Base-by-base conservation (phyloP, 768 basidiomycete species). In the Mrakia gelida region DNA sequence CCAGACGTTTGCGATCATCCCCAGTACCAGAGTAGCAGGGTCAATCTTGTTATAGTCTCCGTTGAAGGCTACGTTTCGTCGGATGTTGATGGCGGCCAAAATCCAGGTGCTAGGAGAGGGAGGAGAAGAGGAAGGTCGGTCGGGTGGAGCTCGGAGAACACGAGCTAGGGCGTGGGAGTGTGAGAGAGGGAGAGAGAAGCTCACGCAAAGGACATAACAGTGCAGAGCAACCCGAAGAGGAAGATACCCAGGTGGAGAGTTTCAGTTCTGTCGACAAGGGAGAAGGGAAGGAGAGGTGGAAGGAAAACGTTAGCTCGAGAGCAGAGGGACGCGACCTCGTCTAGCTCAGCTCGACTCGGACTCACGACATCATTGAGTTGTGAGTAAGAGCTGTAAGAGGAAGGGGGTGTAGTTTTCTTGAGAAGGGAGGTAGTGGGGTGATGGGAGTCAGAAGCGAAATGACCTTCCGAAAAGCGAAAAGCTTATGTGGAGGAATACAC, bases 191-290 rank as follows among this genome's bases (percentile, higher is more conserved):
- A 21, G 18, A 15, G 2, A 38, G n/a, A 61, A 49, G 13, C 73
- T 59, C 38, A 73, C 54, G 73, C 73, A 38, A 73, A 73, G 6
- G 73, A 54, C 54, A 73, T 73, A 16, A 56, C 54, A 23, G 52
- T 52, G 26, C 21, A 34, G 11, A 73, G 56, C n/a, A 49, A 28
- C 0, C 30, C 32, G 52, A 38, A 6, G 11, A 61, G 21, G 54
- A 73, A 73, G 52, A 54, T 3, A 30, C 23, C 28, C 18, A 41
- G 21, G 13, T 73, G 73, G n/a, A 61, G 56, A 13, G 15, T 8
- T 52, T 52, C 56, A 21, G 30, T 30, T 26, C 28, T 54, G n/a
- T n/a, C n/a, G n/a, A n/a, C n/a, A n/a, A 43, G 4, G 10, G 54
- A 26, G 21, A 56, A 16, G 52, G 23, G 52, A 15, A 23, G 23